Evolutionary conservation across 2,329 filamentous ascomycete genomes (phyloP), one percentile per base, ranked within the genome.

Genomic region (Ampelomyces quisqualis): DNA sequence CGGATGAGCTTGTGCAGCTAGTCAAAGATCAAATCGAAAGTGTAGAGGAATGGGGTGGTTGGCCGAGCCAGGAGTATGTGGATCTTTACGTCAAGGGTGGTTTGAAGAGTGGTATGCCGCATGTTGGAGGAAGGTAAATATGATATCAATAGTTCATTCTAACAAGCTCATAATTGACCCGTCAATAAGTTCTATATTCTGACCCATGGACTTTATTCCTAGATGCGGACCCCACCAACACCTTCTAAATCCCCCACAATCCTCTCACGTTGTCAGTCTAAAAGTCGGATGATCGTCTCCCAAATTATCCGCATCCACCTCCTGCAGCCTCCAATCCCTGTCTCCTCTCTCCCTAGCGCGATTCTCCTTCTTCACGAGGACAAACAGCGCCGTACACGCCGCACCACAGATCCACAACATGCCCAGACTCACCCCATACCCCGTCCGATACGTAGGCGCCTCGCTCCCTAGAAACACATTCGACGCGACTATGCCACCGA

Each of bases 221-320:
- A n/a, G n/a, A n/a, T n/a, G n/a, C n/a, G n/a, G n/a, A n/a, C n/a
- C n/a, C n/a, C n/a, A n/a, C n/a, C n/a, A n/a, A n/a, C 15, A 19
- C n/a, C 29, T 11, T 31, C 6, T 5, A 10, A 7, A 31, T 31
- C 9, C 29, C 6, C 10, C 7, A 18, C 21, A 15, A 8, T 3
- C 18, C 5, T 7, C 21, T 27, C 22, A 40, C 15, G 58, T 64
- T 7, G 62, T 65, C 46, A 75, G 73, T 33, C 74, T 69, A 52
- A 77, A 78, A 17, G 60, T 60, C 3, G 75, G 76, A 57, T 78
- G 75, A 42, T 76, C 70, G 44, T 79, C 76, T 0, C 76, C 76
- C 51, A 78, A 63, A 45, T 78, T 78, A 32, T 71, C 67, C 8
- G 67, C 55, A 57, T 76, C 72, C 17, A 66, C 62, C 19, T 62